Evolutionary conservation across 2,329 filamentous ascomycete species (phyloP).

Genomic region (Ciborinia camelliae): DNA sequence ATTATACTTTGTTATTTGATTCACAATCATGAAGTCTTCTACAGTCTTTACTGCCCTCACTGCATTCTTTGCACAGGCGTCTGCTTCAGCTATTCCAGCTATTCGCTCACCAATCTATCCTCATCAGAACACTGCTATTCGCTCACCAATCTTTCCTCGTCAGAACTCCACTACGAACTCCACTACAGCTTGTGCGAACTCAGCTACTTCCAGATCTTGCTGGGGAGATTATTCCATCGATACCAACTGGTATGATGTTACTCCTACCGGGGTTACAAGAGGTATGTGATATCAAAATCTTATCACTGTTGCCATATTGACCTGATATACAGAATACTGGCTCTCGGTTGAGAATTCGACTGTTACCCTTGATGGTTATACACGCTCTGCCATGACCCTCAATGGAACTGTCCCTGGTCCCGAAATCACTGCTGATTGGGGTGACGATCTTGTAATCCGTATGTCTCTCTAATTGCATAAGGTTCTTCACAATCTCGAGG

Average conservation of each 20-base stretch:
- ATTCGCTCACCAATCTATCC: constrained; percentile 20
- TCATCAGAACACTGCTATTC: constrained; percentile 14
- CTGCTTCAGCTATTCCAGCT: constrained; percentile 28
- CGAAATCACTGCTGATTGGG: constrained; percentile 42
- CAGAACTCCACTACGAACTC: not conserved
- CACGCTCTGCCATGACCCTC: constrained; percentile 51
- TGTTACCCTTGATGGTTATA: constrained; percentile 41
- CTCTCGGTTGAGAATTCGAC: constrained; percentile 31
- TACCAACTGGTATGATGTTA: constrained; percentile 34
- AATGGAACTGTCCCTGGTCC: constrained; percentile 41
- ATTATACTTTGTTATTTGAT: not conserved
- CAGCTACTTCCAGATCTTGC: constrained; percentile 35
- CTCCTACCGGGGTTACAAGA: constrained; percentile 38
- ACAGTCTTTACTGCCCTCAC: constrained; percentile 29
- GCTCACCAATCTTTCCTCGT: constrained; percentile 22
- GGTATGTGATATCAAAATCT: constrained; percentile 23
- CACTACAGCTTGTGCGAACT: constrained; percentile 30
- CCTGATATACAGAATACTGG: constrained; percentile 29
- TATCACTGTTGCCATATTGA: not conserved
- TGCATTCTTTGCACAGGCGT: constrained; percentile 24
- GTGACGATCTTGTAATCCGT: constrained; percentile 35
- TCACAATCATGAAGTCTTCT: constrained; percentile 29
- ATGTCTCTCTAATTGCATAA: not conserved
- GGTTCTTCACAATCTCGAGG: not conserved
- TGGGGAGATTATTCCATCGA: constrained; percentile 37